These are phyloP conservation scores for Musa troglodytarum DNA, from an alignment of 176 grass and related monocot genomes.

Conservation along the genomic window DNA sequence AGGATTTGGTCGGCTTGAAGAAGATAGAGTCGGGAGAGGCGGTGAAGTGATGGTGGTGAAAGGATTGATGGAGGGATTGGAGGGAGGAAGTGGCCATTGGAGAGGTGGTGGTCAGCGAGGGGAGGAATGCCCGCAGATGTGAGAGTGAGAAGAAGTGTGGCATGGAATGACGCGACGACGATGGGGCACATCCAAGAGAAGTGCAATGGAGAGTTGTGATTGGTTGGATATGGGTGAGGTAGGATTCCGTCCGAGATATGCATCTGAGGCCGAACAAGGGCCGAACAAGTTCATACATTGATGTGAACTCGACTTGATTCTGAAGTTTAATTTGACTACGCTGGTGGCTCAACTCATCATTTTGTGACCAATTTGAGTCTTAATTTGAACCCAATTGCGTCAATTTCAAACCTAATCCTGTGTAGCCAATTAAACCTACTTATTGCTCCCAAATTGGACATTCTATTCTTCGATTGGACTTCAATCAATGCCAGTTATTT, in stretches of 20 bases:
- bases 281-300: no score
- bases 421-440: no score
- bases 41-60: slow-evolving; percentile 7
- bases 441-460: no score
- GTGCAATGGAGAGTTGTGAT: slow-evolving; percentile 47
- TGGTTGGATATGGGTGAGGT: slow-evolving; percentile 79
- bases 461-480: no score
- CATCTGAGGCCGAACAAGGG: no score
- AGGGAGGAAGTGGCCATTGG: slow-evolving; percentile 49
- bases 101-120: slow-evolving; percentile 10
- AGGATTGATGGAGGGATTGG: slow-evolving; percentile 50
- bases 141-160: slow-evolving; percentile 6
- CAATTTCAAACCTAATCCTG: no score
- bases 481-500: no score
- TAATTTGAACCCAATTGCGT: no score
- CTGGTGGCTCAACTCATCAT: no score
- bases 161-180: slow-evolving; percentile 19
- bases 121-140: neutral
- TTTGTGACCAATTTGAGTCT: no score
- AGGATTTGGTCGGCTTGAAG: slow-evolving; percentile 33
- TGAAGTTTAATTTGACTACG: no score
- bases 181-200: slow-evolving; percentile 26
- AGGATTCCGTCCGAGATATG: neutral
- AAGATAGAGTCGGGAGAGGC: slow-evolving; percentile 19
- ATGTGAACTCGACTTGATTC: no score